Base-by-base conservation (phyloP, 1,284 basidiomycete species). In the Ustilago esculenta region DNA sequence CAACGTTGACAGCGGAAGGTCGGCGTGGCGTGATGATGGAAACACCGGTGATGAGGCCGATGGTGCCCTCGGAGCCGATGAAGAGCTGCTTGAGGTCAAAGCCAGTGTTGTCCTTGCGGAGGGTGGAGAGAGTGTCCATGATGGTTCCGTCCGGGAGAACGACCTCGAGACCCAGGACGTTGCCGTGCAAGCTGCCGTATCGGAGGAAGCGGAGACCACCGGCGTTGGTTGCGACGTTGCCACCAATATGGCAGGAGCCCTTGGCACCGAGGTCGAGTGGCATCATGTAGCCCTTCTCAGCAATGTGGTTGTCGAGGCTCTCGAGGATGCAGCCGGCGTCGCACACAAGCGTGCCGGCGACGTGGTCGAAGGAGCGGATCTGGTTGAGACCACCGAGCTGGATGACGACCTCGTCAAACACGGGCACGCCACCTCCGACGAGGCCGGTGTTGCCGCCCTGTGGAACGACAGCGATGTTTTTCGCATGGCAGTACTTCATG, bases 101-200 rank as follows among this genome's bases (percentile, higher is more conserved):
- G n/a, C 95, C 94, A 2, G 96, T 99, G 83, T 99, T 99, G 83
- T 99, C 96, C 84, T 99, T 99, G 43, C 96, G 88, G 57, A 98
- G 84, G 1, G 83, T 83, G 5, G 76, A 77, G 3, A 81, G 73
- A 18, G 68, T 70, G 36, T 80, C 73, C 42, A 81, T 65, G 59
- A 99, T 87, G n/a, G 91, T 92, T n/a, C 96, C 84, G 77, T 98
- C 92, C 1, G 96, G 92, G 25, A 98, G 85, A 7, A 98, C 96
- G 18, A 95, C 94, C 81, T 99, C 96, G 15, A 99, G 86, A n/a
- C 96, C 96, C 1, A 99, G 87, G 0, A 98, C 95, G 12, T 89
- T 90, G 18, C 95, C 96, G 80, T 97, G 96, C 7, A 99, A 85
- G 40, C 92, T 94, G 35, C 96, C 96, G 80, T 98, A 99, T 27